Base-by-base conservation (phyloP, 192 early-diverging fungal genomes). In the Rhizophlyctis rosea region DNA sequence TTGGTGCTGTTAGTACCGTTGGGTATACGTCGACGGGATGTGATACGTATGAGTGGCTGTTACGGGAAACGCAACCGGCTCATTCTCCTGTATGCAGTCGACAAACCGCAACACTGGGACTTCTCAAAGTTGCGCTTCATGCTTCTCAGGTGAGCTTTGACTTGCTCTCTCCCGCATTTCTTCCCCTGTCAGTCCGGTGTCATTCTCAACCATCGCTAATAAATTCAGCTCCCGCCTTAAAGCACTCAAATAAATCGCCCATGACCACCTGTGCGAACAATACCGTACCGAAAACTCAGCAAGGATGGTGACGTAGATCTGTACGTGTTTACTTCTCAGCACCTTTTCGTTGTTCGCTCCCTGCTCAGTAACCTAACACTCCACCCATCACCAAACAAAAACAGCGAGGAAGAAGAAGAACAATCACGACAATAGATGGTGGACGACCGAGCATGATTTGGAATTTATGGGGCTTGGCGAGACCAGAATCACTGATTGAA, bases 181-280 rank as follows among this genome's bases (percentile, higher is more conserved):
- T n/a, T n/a, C n/a, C n/a, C n/a, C n/a, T n/a, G n/a, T n/a, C n/a
- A n/a, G n/a, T n/a, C n/a, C 76, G 33, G 52, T n/a, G n/a, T n/a
- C n/a, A n/a, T n/a, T n/a, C 21, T 39, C 2, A 67, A 35, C 47
- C 55, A 76, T 34, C 56, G n/a, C n/a, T n/a, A n/a, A n/a, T n/a
- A n/a, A n/a, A n/a, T n/a, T 1, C 57, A 92, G 91, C 79, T 95
- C 94, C 62, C 97, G 98, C 57, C 71, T 86, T 61, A 76, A 84
- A 53, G 81, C 81, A 50, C 65, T 86, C 30, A 85, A 85, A 61
- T 82, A 86, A 56, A 85, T 85, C 74, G 85, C 84, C 31, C 76
- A 86, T 55, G 82, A 85, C 62, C 61, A 82, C 58, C 70, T 85
- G 54, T 86, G 70, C 60, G 77, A 82, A 65, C 72, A 83, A 47